These are phyloP conservation scores for Acer saccharum DNA, from an alignment of 345 rosid genomes.

Conservation along the genomic window DNA sequence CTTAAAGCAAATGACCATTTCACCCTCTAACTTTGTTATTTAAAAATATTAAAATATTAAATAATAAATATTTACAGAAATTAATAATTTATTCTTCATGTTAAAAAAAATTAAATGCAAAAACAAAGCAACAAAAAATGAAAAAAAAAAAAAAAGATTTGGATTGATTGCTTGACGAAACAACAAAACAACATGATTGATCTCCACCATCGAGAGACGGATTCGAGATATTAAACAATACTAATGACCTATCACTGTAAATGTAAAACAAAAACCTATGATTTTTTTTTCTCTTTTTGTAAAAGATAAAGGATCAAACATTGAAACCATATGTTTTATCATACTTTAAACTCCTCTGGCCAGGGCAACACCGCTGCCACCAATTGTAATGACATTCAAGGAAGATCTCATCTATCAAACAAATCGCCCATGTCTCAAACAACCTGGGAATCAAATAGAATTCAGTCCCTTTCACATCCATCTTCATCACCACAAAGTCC, in stretches of 20 bases:
- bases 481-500: constrained; percentile 99
- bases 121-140: no score
- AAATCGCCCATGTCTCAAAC: constrained; percentile 81
- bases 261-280: constrained; percentile 8
- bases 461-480: constrained; percentile 99
- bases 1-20: no score
- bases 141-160: no score
- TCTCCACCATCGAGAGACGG: no score
- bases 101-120: no score
- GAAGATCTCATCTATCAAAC: constrained; percentile 88
- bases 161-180: no score
- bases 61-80: no score
- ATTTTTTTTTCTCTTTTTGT: neutral
- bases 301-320: neutral
- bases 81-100: no score
- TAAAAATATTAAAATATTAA: no score
- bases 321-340: constrained; percentile 56
- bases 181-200: no score
- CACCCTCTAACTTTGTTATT: no score
- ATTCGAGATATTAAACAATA: constrained; percentile 6
- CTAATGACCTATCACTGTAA: constrained; percentile 29
- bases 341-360: constrained; percentile 85
- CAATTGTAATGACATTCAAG: constrained; percentile 97
- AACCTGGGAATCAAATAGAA: constrained; percentile 88
- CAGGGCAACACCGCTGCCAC: constrained; percentile 99